These are phyloP conservation scores for Besnoitia besnoiti DNA, from an alignment of 169 alveolate species.

Conservation along the genomic window DNA sequence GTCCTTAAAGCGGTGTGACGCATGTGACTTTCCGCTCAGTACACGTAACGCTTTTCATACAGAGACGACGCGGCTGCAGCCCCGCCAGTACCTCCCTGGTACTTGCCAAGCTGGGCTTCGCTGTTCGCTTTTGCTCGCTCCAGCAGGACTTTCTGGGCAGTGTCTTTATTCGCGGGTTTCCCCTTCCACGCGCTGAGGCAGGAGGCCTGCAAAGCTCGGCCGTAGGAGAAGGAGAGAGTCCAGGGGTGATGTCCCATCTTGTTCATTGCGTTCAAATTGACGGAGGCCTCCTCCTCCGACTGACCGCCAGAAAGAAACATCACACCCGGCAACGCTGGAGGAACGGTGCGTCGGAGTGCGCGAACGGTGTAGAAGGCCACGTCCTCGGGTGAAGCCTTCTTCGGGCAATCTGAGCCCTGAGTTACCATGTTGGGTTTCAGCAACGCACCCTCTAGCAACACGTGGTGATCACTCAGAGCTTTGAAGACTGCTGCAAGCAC, in stretches of 20 bases:
- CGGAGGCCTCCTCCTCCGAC: conserved; percentile 97
- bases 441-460: conserved; percentile 97
- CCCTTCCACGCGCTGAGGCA: conserved; percentile 95
- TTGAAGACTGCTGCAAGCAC: conserved; percentile 96
- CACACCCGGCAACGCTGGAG: conserved; percentile 82
- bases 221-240: conserved; percentile 98
- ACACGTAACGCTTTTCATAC: conserved; percentile 78
- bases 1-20: no score
- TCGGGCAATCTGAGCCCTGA: conserved; percentile 88
- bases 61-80: conserved; percentile 76
- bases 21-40: no score
- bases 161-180: conserved; percentile 92
- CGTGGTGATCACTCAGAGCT: conserved; percentile 94
- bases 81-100: conserved; percentile 81
- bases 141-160: conserved; percentile 95
- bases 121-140: conserved; percentile 97
- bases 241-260: conserved; percentile 89
- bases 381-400: conserved; percentile 83
- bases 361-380: conserved; percentile 95
- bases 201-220: conserved; percentile 98
- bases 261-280: conserved; percentile 96
- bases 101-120: conserved; percentile 94
- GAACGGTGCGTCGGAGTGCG: conserved; percentile 93
- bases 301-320: conserved; percentile 99
- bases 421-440: conserved; percentile 99